These are phyloP conservation scores for Blastocystis sp. DNA, from an alignment of 352 stramenopile species.

Conservation along the genomic window DNA sequence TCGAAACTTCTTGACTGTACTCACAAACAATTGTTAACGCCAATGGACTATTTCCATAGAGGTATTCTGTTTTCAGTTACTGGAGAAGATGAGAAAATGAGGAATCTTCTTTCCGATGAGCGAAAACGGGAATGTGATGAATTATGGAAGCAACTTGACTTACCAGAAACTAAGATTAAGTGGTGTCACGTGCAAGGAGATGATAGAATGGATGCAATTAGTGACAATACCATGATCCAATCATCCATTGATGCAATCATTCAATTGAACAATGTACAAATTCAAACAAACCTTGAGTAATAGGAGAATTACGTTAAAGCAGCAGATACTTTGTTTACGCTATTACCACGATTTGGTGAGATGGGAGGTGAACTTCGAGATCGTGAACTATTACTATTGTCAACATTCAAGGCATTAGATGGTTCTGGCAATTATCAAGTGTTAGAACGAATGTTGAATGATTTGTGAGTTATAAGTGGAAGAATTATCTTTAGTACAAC, in stretches of 20 bases:
- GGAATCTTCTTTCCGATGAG: not conserved
- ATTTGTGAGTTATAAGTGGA: not conserved
- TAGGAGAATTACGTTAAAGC: constrained; percentile 10
- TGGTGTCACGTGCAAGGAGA: constrained; percentile 21
- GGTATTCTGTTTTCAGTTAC: constrained; percentile 12
- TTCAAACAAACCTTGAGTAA: not conserved
- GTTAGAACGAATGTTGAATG: constrained; percentile 34
- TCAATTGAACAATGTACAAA: not conserved
- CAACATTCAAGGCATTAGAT: not conserved
- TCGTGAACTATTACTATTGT: not conserved
- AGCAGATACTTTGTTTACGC: not conserved
- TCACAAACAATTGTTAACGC: not conserved
- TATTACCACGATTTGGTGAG: not conserved
- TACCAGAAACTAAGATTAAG: constrained; percentile 23
- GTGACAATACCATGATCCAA: not conserved
- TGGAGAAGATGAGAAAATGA: not conserved
- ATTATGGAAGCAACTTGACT: constrained; percentile 3
- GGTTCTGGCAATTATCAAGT: not conserved
- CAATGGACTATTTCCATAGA: constrained; percentile 3
- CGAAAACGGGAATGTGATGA: not conserved
- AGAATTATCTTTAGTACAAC: not conserved
- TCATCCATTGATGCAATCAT: not conserved
- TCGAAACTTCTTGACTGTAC: not conserved
- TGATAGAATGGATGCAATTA: not conserved
- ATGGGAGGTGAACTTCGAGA: not conserved